Conservation (phyloP, 2,329 filamentous ascomycete genomes). For the Diplodia intermedia region DNA sequence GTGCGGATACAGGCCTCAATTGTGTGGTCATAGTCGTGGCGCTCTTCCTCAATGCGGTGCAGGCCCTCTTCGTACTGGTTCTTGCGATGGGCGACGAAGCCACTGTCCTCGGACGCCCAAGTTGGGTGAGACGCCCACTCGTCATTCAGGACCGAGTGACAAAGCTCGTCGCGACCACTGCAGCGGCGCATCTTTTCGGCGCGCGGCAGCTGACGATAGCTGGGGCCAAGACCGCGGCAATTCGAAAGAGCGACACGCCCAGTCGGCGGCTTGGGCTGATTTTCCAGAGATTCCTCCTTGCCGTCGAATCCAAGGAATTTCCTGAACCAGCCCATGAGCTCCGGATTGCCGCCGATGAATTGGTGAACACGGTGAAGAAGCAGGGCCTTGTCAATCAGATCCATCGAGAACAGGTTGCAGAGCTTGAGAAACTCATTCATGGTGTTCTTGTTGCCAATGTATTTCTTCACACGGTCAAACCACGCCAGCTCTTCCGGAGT, state of each 20-base stretch:
- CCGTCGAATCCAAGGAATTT: constrained; percentile 80
- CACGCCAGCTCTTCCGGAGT: constrained; percentile 87
- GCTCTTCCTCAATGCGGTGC: constrained; percentile 95
- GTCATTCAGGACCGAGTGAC: constrained; percentile 90
- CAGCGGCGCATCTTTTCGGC: constrained; percentile 89
- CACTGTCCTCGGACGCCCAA: constrained; percentile 97
- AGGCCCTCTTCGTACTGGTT: constrained; percentile 94
- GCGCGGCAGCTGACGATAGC: constrained; percentile 90
- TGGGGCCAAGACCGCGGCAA: constrained; percentile 92
- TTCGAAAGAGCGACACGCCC: constrained; percentile 93
- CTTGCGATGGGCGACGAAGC: constrained; percentile 97
- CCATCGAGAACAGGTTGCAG: constrained; percentile 92
- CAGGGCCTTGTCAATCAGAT: constrained; percentile 85
- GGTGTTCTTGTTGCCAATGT: constrained; percentile 86
- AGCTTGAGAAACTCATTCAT: constrained; percentile 98
- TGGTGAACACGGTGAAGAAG: constrained; percentile 81
- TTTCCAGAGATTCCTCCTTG: constrained; percentile 67
- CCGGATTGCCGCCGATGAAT: constrained; percentile 87
- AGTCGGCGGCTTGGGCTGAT: constrained; percentile 73
- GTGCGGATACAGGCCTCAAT: constrained; percentile 95
- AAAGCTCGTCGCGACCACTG: constrained; percentile 93
- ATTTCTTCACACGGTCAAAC: constrained; percentile 97
- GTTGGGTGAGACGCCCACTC: constrained; percentile 99
- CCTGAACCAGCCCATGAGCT: constrained; percentile 90
- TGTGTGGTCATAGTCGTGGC: constrained; percentile 98